These are phyloP conservation scores for Fusarium udum DNA, from an alignment of 2,329 filamentous ascomycete species.

Conservation along the genomic window DNA sequence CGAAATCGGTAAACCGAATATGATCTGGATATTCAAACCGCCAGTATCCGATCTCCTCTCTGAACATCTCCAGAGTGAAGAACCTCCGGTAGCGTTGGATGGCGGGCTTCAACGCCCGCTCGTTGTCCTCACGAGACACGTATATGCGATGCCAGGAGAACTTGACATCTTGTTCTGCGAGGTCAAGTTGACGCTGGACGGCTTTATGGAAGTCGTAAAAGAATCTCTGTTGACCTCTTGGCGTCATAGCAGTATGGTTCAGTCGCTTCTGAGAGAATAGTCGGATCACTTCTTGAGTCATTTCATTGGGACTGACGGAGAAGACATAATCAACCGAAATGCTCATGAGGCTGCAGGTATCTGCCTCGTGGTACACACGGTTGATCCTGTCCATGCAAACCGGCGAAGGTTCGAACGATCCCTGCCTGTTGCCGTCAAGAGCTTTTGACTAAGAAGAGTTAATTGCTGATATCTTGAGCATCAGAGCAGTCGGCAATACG, in stretches of 20 bases:
- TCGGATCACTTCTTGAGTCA: background rate
- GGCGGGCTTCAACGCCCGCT: slow-evolving; percentile 1
- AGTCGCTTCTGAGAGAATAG: background rate
- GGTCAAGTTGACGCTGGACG: slow-evolving; percentile 18
- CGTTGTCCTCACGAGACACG: background rate
- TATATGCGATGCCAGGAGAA: slow-evolving; percentile 37
- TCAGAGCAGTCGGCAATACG: background rate
- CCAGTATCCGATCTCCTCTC: background rate
- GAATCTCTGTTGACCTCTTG: background rate
- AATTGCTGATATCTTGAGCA: background rate
- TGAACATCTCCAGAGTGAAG: slow-evolving; percentile 20
- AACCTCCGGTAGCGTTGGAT: slow-evolving; percentile 26
- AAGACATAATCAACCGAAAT: slow-evolving; percentile 4
- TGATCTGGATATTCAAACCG: background rate
- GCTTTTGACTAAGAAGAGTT: slow-evolving; percentile 6
- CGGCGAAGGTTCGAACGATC: slow-evolving; percentile 2
- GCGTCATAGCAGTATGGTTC: background rate
- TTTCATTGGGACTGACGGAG: background rate
- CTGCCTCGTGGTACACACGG: background rate
- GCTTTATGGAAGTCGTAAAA: slow-evolving; percentile 18
- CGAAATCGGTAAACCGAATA: slow-evolving; percentile 12
- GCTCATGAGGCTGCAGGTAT: slow-evolving; percentile 6
- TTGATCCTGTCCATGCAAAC: slow-evolving; percentile 1
- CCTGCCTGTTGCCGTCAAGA: background rate
- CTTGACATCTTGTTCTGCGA: slow-evolving; percentile 9